Conservation (phyloP, 371 early-diverging fungal genomes). For the Actinomortierella ambigua region DNA sequence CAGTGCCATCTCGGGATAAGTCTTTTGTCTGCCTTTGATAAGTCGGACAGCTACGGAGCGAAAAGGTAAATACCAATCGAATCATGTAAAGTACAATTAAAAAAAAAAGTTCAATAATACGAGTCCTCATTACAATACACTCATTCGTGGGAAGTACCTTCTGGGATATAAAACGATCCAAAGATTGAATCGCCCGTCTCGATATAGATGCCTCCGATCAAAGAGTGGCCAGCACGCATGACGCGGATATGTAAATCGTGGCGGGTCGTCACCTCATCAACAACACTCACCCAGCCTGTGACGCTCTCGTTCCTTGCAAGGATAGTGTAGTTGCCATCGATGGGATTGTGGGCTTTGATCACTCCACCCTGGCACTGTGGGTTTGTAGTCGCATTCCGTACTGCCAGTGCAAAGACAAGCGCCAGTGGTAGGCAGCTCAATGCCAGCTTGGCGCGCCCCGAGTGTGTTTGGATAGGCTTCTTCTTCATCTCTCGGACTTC, state of each 20-base stretch:
- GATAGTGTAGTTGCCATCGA: constrained; percentile 46
- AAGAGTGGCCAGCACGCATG: constrained; percentile 81
- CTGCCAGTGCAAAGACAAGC: constrained; percentile 36
- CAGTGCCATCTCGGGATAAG: constrained; percentile 30
- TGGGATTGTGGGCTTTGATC: constrained; percentile 39
- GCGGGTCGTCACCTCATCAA: constrained; percentile 56
- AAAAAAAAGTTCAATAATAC: background rate
- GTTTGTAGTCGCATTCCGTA: constrained; percentile 45
- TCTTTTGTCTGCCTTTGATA: constrained; percentile 40
- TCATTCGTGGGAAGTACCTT: too few relatives aligned
- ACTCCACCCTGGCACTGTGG: constrained; percentile 48
- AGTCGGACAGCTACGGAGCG: constrained; percentile 50
- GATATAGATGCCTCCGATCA: constrained; percentile 77
- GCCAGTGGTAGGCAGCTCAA: constrained; percentile 42
- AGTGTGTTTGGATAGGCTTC: constrained; percentile 13
- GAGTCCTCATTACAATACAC: background rate
- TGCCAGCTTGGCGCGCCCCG: constrained; percentile 22
- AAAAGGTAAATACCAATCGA: background rate
- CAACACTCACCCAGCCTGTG: constrained; percentile 76
- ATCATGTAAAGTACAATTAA: background rate
- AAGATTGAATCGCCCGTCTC: constrained; percentile 70
- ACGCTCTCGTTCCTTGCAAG: constrained; percentile 68
- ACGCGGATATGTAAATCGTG: constrained; percentile 55
- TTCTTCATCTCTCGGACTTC: constrained; percentile 33
- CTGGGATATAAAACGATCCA: constrained; percentile 76